These are phyloP conservation scores for Erodium texanum DNA, from an alignment of 441 rosid species.

Conservation along the genomic window DNA sequence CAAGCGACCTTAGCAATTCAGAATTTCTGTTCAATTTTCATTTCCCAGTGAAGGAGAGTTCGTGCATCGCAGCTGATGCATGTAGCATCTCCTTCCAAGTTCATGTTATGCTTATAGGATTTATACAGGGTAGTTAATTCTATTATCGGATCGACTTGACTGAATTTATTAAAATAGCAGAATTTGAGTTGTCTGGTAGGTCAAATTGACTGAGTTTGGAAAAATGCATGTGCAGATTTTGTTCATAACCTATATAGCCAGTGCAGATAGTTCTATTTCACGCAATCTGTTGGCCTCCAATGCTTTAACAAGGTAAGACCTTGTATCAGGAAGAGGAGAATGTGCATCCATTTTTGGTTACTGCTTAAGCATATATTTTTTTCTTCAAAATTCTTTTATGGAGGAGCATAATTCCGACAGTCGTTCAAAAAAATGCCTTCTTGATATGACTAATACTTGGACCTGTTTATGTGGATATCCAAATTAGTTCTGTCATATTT, in stretches of 20 bases:
- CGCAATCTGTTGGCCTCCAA: slow-evolving; percentile 32
- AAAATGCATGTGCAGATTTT: slow-evolving; percentile 36
- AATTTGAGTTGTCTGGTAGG: background rate
- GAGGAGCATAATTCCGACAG: background rate
- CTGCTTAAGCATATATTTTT: background rate
- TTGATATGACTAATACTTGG: background rate
- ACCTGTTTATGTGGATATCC: background rate
- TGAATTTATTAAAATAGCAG: background rate
- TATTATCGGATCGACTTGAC: background rate
- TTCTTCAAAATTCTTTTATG: background rate
- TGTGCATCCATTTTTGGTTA: background rate
- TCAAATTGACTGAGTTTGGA: slow-evolving; percentile 17
- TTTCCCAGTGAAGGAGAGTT: background rate
- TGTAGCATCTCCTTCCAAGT: background rate
- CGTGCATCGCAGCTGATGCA: background rate
- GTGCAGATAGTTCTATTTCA: slow-evolving; percentile 31
- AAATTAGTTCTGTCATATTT: too few species aligned
- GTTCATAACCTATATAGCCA: slow-evolving; percentile 19
- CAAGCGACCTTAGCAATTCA: background rate
- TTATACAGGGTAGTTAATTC: background rate
- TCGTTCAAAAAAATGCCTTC: background rate
- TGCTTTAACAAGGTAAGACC: slow-evolving; percentile 28
- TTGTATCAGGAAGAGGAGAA: slow-evolving; percentile 1
- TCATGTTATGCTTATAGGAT: background rate
- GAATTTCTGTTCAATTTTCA: background rate